Percentiles rank a stretch among this genome's conserved stretches.
These are phyloP conservation scores for Alternaria atra DNA, from an alignment of 2,329 filamentous ascomycete genomes.

Conservation along the genomic window DNA sequence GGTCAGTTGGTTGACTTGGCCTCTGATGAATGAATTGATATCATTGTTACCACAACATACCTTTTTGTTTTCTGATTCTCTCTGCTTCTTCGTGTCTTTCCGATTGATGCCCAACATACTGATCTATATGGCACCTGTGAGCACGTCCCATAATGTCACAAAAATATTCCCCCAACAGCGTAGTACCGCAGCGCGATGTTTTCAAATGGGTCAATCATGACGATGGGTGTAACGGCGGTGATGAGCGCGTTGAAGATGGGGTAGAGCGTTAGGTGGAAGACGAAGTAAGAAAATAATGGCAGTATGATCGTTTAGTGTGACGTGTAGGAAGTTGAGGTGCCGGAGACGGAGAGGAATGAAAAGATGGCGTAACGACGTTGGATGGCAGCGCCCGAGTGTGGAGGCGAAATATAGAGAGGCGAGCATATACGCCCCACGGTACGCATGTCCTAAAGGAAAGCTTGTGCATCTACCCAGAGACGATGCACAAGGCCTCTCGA, in stretches of 20 bases:
- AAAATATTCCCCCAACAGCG: not conserved
- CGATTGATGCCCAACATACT: not conserved
- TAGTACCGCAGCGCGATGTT: not conserved
- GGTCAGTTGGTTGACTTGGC: slow-evolving; percentile 1
- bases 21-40: not conserved
- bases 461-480: not conserved
- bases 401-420: not conserved
- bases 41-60: not conserved
- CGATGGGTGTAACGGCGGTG: not conserved
- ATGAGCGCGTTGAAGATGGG: not conserved
- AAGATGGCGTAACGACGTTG: not conserved
- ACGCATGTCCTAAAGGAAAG: not conserved
- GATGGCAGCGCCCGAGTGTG: not conserved
- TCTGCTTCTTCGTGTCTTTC: not conserved
- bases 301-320: not conserved
- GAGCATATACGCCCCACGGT: not conserved
- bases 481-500: not conserved
- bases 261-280: not conserved
- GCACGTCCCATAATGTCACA: not conserved
- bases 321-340: not conserved
- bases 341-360: not conserved
- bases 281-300: not conserved
- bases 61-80: not conserved
- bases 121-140: not conserved
- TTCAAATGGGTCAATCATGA: not conserved